Percentiles rank a stretch among this genome's conserved stretches.
phyloP scores from a whole-genome alignment of 495 filamentous ascomycete genomes.

The Penicillium soppii region DNA sequence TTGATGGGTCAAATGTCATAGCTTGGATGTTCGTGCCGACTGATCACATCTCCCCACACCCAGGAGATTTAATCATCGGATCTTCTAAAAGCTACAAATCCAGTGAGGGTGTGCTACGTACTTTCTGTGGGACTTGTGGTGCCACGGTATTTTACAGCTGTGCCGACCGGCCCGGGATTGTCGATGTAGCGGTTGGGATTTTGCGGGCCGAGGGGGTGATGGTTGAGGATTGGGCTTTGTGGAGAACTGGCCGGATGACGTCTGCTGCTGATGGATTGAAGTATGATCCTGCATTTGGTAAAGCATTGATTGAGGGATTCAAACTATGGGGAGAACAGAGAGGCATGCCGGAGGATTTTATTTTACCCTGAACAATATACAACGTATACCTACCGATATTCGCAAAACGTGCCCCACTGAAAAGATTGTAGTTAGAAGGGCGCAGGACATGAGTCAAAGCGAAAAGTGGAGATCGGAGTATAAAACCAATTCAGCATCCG shows the following conservation, averaged over 20 bases:
- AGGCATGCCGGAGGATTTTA: constrained; percentile 18
- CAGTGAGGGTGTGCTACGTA: constrained; percentile 44
- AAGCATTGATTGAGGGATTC: constrained; percentile 30
- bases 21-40: constrained; percentile 44
- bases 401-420: background rate
- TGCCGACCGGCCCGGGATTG: constrained; percentile 39
- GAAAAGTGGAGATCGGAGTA: constrained; percentile 2
- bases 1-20: constrained; percentile 43
- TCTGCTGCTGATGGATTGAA: constrained; percentile 30
- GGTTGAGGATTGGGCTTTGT: constrained; percentile 44
- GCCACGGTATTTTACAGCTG: constrained; percentile 49
- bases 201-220: constrained; percentile 49
- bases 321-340: constrained; percentile 22
- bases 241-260: constrained; percentile 27
- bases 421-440: background rate
- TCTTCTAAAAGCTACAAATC: constrained; percentile 46
- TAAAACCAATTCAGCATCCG: background rate
- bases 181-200: constrained; percentile 53
- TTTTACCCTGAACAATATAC: constrained; percentile 5
- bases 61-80: constrained; percentile 36
- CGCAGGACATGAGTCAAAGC: constrained; percentile 2
- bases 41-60: constrained; percentile 22
- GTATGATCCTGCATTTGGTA: constrained; percentile 31
- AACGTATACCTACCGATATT: too few species aligned
- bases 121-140: constrained; percentile 54